Percentiles rank a stretch among this genome's conserved stretches.
phyloP scores from a whole-genome alignment of 345 rosid genomes.

The Adansonia digitata region DNA sequence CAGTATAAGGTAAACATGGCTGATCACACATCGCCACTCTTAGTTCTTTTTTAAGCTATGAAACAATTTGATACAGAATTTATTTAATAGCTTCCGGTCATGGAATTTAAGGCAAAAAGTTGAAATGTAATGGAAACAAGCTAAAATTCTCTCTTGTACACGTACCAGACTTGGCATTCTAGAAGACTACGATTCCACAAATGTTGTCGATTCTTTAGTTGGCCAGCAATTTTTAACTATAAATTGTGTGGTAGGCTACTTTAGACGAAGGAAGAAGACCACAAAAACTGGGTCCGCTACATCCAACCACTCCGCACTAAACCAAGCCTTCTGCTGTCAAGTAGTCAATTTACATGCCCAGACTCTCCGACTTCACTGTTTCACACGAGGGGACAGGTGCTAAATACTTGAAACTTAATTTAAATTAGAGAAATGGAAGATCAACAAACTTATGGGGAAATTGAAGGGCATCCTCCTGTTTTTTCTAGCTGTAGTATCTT shows the following conservation, averaged over 20 bases:
- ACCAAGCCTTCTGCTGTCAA: neutral
- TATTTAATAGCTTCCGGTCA: neutral
- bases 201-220: neutral
- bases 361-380: neutral
- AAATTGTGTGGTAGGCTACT: neutral
- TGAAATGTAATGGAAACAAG: neutral
- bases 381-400: neutral
- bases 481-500: neutral
- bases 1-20: no score
- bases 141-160: neutral
- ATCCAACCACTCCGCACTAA: conserved; percentile 10
- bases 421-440: neutral
- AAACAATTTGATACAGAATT: neutral
- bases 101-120: neutral
- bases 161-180: neutral
- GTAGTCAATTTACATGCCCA: neutral
- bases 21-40: no score
- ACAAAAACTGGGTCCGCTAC: neutral
- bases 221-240: neutral
- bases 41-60: neutral
- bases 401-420: neutral
- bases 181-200: neutral
- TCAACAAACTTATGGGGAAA: conserved; percentile 1
- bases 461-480: neutral
- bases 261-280: neutral